phyloP scores from a whole-genome alignment of 2,329 filamentous ascomycete species.

The Ophiognomonia clavigignenti-juglandacearum region DNA sequence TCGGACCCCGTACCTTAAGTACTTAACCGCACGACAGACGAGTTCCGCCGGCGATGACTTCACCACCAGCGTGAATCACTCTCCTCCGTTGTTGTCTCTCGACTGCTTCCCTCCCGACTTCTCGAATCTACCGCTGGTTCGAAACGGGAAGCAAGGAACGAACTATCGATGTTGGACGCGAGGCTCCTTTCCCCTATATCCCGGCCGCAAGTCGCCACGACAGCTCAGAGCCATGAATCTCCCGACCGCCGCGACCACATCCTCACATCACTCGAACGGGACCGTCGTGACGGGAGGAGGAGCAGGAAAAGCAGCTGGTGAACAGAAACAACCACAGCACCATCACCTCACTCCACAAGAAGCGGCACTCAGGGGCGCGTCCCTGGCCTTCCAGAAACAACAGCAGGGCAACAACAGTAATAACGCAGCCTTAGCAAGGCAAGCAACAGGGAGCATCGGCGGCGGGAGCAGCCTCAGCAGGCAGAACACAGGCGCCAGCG shows the following conservation, averaged over 20 bases:
- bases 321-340: not conserved
- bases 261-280: not conserved
- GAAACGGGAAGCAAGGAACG: not conserved
- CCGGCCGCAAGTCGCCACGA: not conserved
- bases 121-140: slow-evolving; percentile 2
- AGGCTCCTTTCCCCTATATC: not conserved
- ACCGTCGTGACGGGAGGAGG: not conserved
- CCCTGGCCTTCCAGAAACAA: slow-evolving; percentile 46
- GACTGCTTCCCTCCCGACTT: too few species aligned
- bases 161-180: not conserved
- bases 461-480: slow-evolving; percentile 22
- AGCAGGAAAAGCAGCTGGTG: too few species aligned
- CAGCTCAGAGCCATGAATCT: slow-evolving; percentile 7
- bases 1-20: too few species aligned
- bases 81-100: too few species aligned
- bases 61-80: too few species aligned
- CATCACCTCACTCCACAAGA: slow-evolving; percentile 16
- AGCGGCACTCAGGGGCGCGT: slow-evolving; percentile 48
- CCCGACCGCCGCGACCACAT: slow-evolving; percentile 1
- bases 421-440: slow-evolving; percentile 32
- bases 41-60: too few species aligned
- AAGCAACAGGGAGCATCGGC: slow-evolving; percentile 3
- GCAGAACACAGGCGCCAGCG: slow-evolving; percentile 35
- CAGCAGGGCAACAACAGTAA: slow-evolving; percentile 35
- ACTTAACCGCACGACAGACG: too few species aligned